phyloP scores from a whole-genome alignment of 2,329 filamentous ascomycete genomes.

The Purpureocillium lavendulum region DNA sequence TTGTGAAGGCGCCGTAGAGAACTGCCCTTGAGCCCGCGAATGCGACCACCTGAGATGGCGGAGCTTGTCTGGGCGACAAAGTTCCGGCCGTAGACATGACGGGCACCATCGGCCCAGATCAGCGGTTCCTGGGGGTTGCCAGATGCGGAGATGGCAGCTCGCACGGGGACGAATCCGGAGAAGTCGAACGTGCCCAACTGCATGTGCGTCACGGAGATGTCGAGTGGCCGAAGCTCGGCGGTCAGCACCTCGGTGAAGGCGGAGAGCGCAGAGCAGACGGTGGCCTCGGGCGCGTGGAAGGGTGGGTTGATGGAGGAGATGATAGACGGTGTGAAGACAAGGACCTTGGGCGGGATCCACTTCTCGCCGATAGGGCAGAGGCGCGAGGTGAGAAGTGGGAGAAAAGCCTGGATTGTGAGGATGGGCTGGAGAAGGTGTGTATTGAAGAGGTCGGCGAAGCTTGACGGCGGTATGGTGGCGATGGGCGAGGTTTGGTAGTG shows the following conservation, averaged over 20 bases:
- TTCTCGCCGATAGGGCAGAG: slow-evolving; percentile 44
- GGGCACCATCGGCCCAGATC: slow-evolving; percentile 54
- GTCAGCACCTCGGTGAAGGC: slow-evolving; percentile 76
- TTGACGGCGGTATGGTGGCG: slow-evolving; percentile 73
- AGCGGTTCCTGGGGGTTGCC: slow-evolving; percentile 39
- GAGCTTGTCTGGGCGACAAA: slow-evolving; percentile 48
- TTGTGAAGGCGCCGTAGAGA: slow-evolving; percentile 74
- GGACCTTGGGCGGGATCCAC: slow-evolving; percentile 53
- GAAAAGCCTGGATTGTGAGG: slow-evolving; percentile 77
- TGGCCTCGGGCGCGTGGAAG: slow-evolving; percentile 78
- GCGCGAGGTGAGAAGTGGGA: slow-evolving; percentile 64
- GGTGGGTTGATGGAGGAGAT: slow-evolving; percentile 72
- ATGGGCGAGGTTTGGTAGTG: slow-evolving; percentile 78
- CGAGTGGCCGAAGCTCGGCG: slow-evolving; percentile 67
- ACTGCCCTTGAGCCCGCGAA: slow-evolving; percentile 57
- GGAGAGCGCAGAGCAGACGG: slow-evolving; percentile 76
- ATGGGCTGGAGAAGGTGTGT: slow-evolving; percentile 87
- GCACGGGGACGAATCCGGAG: slow-evolving; percentile 50
- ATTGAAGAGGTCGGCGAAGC: slow-evolving; percentile 85
- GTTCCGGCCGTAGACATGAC: slow-evolving; percentile 54
- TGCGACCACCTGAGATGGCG: slow-evolving; percentile 46
- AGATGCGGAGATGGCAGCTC: slow-evolving; percentile 25
- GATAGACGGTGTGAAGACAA: slow-evolving; percentile 73
- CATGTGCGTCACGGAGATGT: slow-evolving; percentile 75
- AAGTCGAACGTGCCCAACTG: slow-evolving; percentile 90